phyloP scores from a whole-genome alignment of 805 yeast species.

The Teunomyces cretensis region DNA sequence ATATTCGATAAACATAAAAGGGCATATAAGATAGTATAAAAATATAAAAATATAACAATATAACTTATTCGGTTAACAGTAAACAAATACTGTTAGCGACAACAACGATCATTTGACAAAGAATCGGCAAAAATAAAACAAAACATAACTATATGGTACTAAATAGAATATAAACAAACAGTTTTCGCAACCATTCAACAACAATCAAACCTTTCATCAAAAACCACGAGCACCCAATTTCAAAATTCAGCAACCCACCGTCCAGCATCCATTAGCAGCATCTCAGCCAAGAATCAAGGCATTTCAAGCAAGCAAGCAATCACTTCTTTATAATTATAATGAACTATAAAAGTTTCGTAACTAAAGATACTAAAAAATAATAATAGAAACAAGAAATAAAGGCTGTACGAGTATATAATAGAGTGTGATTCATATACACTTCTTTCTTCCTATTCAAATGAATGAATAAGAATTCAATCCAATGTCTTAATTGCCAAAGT shows the following conservation, averaged over 20 bases:
- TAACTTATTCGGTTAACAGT: neutral
- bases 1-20: neutral
- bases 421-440: slow-evolving; percentile 1
- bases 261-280: neutral
- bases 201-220: neutral
- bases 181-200: slow-evolving; percentile 1
- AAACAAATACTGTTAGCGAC: neutral
- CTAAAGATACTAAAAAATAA: slow-evolving; percentile 1
- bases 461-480: neutral
- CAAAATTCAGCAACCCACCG: neutral
- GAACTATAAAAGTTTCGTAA: neutral
- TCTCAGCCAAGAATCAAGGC: neutral
- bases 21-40: too few species aligned
- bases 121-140: neutral
- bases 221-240: neutral
- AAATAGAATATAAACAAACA: neutral
- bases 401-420: slow-evolving; percentile 3
- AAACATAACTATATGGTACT: neutral
- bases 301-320: neutral
- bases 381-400: slow-evolving; percentile 3
- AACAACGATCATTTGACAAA: neutral
- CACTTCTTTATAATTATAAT: slow-evolving; percentile 1
- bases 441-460: slow-evolving; percentile 1
- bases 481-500: neutral
- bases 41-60: too few species aligned